Conservation (phyloP, 2,329 filamentous ascomycete species). For the Chlorencoelia australis region DNA sequence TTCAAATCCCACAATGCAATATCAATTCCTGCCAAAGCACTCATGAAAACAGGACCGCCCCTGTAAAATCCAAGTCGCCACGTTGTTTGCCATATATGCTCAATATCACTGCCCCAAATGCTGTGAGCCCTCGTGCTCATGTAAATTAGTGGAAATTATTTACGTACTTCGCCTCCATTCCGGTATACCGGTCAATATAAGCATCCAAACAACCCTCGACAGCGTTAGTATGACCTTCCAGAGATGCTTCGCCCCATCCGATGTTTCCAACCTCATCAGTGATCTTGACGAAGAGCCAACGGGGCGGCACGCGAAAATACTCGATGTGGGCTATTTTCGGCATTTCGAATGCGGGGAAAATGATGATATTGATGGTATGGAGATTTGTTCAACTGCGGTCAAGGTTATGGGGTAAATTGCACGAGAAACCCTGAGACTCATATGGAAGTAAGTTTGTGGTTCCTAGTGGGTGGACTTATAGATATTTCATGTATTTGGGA, state of each 20-base stretch:
- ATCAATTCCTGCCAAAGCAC: slow-evolving; percentile 65
- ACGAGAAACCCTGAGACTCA: no score
- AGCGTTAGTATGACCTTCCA: slow-evolving; percentile 64
- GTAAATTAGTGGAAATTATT: no score
- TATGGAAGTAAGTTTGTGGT: no score
- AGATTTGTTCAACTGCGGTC: no score
- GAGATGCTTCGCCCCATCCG: slow-evolving; percentile 66
- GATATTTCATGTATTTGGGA: no score
- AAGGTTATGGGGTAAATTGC: no score
- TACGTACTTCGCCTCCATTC: slow-evolving; percentile 58
- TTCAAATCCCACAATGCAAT: slow-evolving; percentile 76
- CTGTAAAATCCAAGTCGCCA: slow-evolving; percentile 67
- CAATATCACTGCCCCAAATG: slow-evolving; percentile 53
- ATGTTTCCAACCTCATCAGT: slow-evolving; percentile 52
- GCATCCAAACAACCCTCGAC: slow-evolving; percentile 66
- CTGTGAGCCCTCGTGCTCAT: no score
- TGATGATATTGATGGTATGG: neutral
- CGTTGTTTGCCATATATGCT: slow-evolving; percentile 68
- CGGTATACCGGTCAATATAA: slow-evolving; percentile 50
- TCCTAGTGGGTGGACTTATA: no score
- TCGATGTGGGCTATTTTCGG: slow-evolving; percentile 55
- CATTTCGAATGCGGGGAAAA: slow-evolving; percentile 39
- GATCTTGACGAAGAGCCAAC: slow-evolving; percentile 73
- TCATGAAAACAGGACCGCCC: slow-evolving; percentile 73
- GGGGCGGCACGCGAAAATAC: slow-evolving; percentile 64